Conservation (phyloP, 768 basidiomycete species). For the Lentinula boryana region DNA sequence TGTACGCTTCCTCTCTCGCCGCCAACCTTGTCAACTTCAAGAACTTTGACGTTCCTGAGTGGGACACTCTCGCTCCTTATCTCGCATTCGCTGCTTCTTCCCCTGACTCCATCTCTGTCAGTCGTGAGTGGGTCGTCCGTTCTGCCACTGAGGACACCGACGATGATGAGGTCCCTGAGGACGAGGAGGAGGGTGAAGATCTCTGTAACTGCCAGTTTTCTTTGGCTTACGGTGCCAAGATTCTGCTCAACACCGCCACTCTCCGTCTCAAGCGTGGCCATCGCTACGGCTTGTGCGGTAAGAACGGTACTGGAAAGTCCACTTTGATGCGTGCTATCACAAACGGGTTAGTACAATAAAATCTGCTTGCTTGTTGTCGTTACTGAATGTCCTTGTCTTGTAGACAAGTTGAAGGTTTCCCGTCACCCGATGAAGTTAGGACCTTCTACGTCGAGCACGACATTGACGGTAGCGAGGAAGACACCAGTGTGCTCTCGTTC, state of each 20-base stretch:
- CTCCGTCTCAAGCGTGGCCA: conserved; percentile 98
- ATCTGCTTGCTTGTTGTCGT: conserved; percentile 13
- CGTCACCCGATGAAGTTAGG: conserved; percentile 93
- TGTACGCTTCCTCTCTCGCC: conserved; percentile 76
- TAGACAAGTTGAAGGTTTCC: conserved; percentile 95
- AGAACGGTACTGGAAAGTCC: conserved; percentile 98
- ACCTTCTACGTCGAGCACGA: conserved; percentile 99
- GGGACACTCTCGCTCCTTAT: conserved; percentile 79
- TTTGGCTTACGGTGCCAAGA: conserved; percentile 97
- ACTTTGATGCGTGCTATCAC: conserved; percentile 91
- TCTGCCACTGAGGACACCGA: conserved; percentile 76
- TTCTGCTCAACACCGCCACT: conserved; percentile 91
- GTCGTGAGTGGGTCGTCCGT: conserved; percentile 85
- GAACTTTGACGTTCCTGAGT: conserved; percentile 87
- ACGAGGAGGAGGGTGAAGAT: conserved; percentile 98
- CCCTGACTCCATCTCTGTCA: conserved; percentile 61
- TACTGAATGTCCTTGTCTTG: conserved; percentile 23
- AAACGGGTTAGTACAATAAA: conserved; percentile 48
- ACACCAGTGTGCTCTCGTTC: conserved; percentile 86
- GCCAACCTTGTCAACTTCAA: conserved; percentile 84
- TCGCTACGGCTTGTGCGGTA: conserved; percentile 97
- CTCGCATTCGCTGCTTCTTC: conserved; percentile 57
- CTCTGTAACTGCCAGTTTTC: conserved; percentile 99
- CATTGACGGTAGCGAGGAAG: conserved; percentile 92
- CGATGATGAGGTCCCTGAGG: conserved; percentile 64